Base-by-base conservation (phyloP, 768 basidiomycete species). In the Rhodotorula taiwanensis region DNA sequence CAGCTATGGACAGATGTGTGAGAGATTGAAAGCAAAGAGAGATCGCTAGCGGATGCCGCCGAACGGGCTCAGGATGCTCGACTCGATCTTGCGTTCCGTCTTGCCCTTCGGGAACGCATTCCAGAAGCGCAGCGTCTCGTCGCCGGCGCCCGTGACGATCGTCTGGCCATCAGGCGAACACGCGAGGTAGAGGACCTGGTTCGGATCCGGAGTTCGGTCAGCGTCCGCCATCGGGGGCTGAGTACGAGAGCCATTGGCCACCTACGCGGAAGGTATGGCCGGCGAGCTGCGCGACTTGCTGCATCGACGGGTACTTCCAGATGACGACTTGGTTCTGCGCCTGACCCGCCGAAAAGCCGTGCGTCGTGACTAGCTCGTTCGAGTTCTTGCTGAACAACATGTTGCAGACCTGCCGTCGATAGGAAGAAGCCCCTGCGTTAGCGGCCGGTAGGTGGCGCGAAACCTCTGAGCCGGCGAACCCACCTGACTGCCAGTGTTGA, bases 111-210 rank as follows among this genome's bases (percentile, higher is more conserved):
- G 88, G 73, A 99, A 97, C 0, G 91, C 92, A 75, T 91, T 94
- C 94, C 94, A 98, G 76, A 98, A 98, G 66, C 92, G 77, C 56
- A 99, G 77, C 6, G 94, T 99, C 78, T 98, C 94, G 75, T 99
- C 94, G 0, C 94, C 94, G 0, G 94, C 94, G 21, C 94, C 94
- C 0, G 93, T 98, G 31, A 97, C 95, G 66, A 98, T 97, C 1
- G 93, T 98, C 78, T 94, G 90, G 23, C 93, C 92, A 70, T 95
- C 93, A 0, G 92, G 92, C 72, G 86, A 89, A 88, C 92, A 91
- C 4, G 92, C 92, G 28, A 97, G 84, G 75, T 94, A 95, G 39
- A 64, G 67, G 27, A 62, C 64, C 64, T 66, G 55, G 25, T 2
- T 6, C 14, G 18, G 41, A 18, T 6, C 5, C 9, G 11, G 14